phyloP scores from a whole-genome alignment of 2,329 filamentous ascomycete genomes.

The Neofusicoccum laricinum region DNA sequence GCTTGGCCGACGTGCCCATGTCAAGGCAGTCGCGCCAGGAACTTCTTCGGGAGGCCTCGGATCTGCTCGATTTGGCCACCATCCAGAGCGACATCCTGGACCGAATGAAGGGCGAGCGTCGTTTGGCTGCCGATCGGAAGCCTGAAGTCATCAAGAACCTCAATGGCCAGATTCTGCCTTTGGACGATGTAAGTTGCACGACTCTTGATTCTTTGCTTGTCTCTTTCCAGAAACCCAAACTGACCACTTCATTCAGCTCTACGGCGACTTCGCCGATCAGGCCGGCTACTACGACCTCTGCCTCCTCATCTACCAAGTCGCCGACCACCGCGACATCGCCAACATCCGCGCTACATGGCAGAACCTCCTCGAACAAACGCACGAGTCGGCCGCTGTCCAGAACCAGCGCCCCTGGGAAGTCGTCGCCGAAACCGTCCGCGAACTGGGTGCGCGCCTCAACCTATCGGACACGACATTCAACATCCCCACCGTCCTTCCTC shows the following conservation, averaged over 20 bases:
- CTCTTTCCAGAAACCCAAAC: slow-evolving; percentile 1
- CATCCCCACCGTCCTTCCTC: slow-evolving; percentile 51
- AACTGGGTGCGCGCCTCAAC: slow-evolving; percentile 54
- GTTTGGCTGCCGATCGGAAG: slow-evolving; percentile 64
- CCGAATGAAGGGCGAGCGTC: slow-evolving; percentile 68
- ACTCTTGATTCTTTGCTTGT: slow-evolving; percentile 35
- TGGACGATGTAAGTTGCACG: slow-evolving; percentile 54
- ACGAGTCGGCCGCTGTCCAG: slow-evolving; percentile 47
- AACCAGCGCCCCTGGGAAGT: slow-evolving; percentile 64
- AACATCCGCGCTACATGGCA: slow-evolving; percentile 85
- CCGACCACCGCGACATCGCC: slow-evolving; percentile 83
- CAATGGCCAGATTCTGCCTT: slow-evolving; percentile 71
- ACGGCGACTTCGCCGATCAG: slow-evolving; percentile 85
- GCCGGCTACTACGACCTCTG: slow-evolving; percentile 93
- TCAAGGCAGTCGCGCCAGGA: slow-evolving; percentile 76
- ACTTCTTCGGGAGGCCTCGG: slow-evolving; percentile 78
- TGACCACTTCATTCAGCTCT: slow-evolving; percentile 59
- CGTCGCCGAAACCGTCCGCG: slow-evolving; percentile 60
- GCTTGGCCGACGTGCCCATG: slow-evolving; percentile 56
- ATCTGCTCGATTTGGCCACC: slow-evolving; percentile 86
- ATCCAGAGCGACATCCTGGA: slow-evolving; percentile 91
- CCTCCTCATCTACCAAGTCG: slow-evolving; percentile 85
- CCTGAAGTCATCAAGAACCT: slow-evolving; percentile 64
- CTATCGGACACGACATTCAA: slow-evolving; percentile 57
- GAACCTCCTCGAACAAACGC: slow-evolving; percentile 69